Evolutionary conservation across 345 rosid genomes (phyloP), one percentile per base, ranked within the genome.

Genomic region (Stellera chamaejasme): DNA sequence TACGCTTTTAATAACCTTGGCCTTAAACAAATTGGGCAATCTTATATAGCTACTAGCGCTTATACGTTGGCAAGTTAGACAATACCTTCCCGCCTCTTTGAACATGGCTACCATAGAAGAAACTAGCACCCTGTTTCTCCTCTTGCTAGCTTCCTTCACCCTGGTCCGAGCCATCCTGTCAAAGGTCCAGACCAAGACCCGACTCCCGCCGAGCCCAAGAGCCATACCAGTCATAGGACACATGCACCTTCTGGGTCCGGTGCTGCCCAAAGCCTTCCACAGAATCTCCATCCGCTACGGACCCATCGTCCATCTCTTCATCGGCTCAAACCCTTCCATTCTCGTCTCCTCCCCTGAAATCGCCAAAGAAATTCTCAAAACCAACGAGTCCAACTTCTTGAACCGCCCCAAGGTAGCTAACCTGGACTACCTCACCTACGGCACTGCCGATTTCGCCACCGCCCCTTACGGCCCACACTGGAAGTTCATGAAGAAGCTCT

Each of bases 401-500:
- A 77, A 74, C 83, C 75, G 78, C 2, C 87, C 83, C 11, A 71
- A 67, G 54, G 55, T 65, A 54, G 67, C 74, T 50, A 79, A 76
- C 57, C 69, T 82, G 23, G 84, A 89, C 60, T 89, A 76, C 70
- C 81, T 89, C n/a, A 81, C 91, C 13, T 89, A 85, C 58, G 89
- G 85, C 44, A 78, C 91, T 0, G 47, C 91, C 2, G 95, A 83
- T 67, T 83, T 89, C 59, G 77, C 86, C 52, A 73, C 75, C n/a
- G 85, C 76, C 10, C 75, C 78, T 14, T 85, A 81, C 2, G 95
- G 95, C 0, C 68, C 78, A 8, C 70, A 75, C 54, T 89, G 95
- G 95, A 89, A 79, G 69, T 85, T 81, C 81, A 83, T 82, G 82
- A 85, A 83, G 76, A 81, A 77, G 54, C 70, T 89, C 1, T 82